Evolutionary conservation across 2,329 filamentous ascomycete genomes (phyloP), one percentile per base, ranked within the genome.

Genomic region (Sphaerulina populicola): DNA sequence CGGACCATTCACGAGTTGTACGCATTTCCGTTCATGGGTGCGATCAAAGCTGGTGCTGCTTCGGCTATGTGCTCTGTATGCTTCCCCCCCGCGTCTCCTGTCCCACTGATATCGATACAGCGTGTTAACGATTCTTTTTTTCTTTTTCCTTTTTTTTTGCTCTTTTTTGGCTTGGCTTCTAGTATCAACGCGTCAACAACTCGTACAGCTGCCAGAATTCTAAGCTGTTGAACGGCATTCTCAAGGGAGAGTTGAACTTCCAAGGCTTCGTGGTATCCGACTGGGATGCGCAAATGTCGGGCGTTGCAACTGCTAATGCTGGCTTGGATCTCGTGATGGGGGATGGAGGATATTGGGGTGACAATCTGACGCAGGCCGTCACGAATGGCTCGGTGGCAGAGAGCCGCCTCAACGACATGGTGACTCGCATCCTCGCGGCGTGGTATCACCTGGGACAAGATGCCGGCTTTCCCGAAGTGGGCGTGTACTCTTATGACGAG

Each of bases 201-300:
- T 82, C 79, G 0, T 80, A 83, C 44, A 74, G 76, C 4, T 85
- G 63, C 50, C 57, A 64, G 51, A 87, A 87, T 62, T 79, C 78
- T 52, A 81, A 81, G 62, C 68, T 83, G 5, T 72, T 84, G 43
- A 87, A 86, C 56, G 80, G 79, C 0, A 73, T 87, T 4, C 69
- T 87, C 10, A 88, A 87, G 60, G 81, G 83, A 36, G 84, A 88
- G 66, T 73, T 87, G 36, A 81, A 80, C 0, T 87, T 87, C 56
- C 81, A 85, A 59, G 84, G 84, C 62, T 81, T 69, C 58, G 77
- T 86, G 29, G 79, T 85, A 72, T 54, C 47, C 1, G 83, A 87
- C 64, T 87, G 83, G 82, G 65, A 77, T 27, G 79, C 78, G 0
- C 79, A 83, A 47, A 73, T 79, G 48, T 74, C 76, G 0, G 80